phyloP scores from a whole-genome alignment of 495 filamentous ascomycete species.

The Pyrenopolyporus hunteri region DNA sequence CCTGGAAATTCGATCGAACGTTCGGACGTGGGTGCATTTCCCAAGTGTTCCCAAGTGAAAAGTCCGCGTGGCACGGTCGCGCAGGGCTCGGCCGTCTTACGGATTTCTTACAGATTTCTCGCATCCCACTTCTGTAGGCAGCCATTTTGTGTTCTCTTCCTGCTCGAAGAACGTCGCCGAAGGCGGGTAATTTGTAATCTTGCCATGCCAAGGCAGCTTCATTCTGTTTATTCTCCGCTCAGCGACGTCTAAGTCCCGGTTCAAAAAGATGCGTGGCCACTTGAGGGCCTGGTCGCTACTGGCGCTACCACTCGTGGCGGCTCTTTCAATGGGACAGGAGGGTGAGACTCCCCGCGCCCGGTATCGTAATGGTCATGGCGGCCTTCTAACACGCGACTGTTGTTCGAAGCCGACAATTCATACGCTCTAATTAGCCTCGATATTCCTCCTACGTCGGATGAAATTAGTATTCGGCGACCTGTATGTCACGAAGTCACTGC shows the following conservation, averaged over 20 bases:
- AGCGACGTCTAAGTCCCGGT: conserved; percentile 22
- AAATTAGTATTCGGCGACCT: conserved; percentile 9
- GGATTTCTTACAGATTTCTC: conserved; percentile 36
- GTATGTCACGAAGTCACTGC: conserved; percentile 23
- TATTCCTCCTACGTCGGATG: conserved; percentile 13
- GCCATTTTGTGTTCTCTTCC: conserved; percentile 31
- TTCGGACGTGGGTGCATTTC: conserved; percentile 21
- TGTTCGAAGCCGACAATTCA: conserved; percentile 7
- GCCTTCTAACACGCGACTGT: conserved; percentile 17
- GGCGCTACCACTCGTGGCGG: conserved; percentile 41
- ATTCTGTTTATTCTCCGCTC: background rate
- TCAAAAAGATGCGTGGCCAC: conserved; percentile 44
- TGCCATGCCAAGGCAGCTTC: conserved; percentile 29
- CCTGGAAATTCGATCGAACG: conserved; percentile 2
- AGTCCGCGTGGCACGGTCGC: conserved; percentile 34
- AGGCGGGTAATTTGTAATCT: conserved; percentile 27
- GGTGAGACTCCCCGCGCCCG: conserved; percentile 9
- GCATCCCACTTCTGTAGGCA: conserved; percentile 34
- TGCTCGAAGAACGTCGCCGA: background rate
- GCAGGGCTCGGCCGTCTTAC: conserved; percentile 24
- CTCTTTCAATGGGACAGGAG: conserved; percentile 21
- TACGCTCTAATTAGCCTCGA: conserved; percentile 34
- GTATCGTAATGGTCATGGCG: conserved; percentile 1
- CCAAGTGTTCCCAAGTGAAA: conserved; percentile 3
- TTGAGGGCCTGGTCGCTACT: conserved; percentile 38